Evolutionary conservation across 176 grass and related monocot genomes (phyloP).

Genomic region (Chloris gayana): DNA sequence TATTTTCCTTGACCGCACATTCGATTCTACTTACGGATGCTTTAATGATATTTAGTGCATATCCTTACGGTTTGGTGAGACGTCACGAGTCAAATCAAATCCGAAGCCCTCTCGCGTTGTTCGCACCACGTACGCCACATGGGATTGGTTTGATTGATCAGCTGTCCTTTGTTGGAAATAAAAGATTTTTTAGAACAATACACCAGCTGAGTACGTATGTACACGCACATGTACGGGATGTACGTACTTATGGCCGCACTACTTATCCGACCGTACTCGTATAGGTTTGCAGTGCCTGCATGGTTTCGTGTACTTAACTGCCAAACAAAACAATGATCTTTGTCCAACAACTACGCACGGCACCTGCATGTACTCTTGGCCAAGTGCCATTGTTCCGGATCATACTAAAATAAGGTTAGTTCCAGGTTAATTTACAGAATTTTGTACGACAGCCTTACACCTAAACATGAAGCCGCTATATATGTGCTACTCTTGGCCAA

Average conservation of each 20-base stretch:
- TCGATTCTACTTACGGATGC: background rate
- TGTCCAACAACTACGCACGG: background rate
- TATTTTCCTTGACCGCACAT: background rate
- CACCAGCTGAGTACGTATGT: background rate
- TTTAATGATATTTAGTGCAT: background rate
- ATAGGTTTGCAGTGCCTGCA: background rate
- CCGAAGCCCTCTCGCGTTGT: background rate
- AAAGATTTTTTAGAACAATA: background rate
- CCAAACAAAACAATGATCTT: background rate
- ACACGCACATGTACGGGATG: background rate
- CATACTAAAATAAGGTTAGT: background rate
- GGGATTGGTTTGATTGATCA: background rate
- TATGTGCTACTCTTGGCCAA: no score
- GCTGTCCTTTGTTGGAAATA: background rate
- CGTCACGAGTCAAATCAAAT: background rate
- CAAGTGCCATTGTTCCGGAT: background rate
- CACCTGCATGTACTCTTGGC: background rate
- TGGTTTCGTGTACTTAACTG: background rate
- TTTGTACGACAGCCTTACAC: background rate
- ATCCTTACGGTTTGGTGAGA: background rate
- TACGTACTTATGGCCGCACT: background rate
- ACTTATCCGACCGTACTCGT: background rate
- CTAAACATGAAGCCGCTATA: background rate
- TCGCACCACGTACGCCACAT: background rate
- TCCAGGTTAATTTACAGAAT: background rate